Evolutionary conservation across 441 rosid genomes (phyloP).

Genomic region (Kokia cookei): DNA sequence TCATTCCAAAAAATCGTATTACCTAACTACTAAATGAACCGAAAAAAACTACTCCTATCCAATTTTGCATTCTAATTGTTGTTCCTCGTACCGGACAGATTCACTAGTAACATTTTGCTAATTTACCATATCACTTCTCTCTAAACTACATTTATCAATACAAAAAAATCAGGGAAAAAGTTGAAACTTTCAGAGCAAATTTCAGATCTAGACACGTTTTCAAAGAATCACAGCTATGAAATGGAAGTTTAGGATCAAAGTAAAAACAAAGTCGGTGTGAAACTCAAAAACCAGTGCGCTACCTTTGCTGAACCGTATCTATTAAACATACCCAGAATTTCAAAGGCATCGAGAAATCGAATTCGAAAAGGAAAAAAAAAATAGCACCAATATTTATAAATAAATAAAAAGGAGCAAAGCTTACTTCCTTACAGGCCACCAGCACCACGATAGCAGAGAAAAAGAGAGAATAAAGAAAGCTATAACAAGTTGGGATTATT

Average conservation of each 20-base stretch:
- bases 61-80: no score
- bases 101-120: no score
- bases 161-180: background rate
- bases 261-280: background rate
- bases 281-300: background rate
- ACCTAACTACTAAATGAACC: no score
- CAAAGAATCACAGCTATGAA: background rate
- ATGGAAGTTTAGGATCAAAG: background rate
- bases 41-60: no score
- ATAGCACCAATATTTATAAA: background rate
- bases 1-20: no score
- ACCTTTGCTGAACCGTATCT: background rate
- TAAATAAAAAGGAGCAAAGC: background rate
- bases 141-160: background rate
- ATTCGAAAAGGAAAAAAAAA: background rate
- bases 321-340: background rate
- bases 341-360: background rate
- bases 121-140: background rate
- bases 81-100: no score
- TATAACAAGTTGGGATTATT: background rate
- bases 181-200: background rate
- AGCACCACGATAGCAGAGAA: background rate
- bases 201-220: background rate
- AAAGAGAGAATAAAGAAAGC: background rate
- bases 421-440: background rate